A percentile compares a stretch with the other conserved stretches of the same genome.
Evolutionary conservation across 805 yeast genomes (phyloP).

Genomic region (Hanseniaspora mollemarum): DNA sequence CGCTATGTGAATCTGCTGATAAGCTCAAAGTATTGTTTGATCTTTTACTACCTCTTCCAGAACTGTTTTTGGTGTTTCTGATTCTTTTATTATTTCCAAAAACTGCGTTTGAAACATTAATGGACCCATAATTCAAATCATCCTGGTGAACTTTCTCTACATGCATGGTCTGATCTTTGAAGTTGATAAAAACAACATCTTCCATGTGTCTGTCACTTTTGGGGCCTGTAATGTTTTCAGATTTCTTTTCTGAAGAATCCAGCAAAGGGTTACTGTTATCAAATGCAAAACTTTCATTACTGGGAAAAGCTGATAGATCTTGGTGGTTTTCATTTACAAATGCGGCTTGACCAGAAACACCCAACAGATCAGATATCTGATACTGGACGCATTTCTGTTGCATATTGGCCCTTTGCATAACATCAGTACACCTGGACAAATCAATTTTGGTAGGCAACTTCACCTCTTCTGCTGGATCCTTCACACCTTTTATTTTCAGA

Average conservation of each 20-base stretch:
- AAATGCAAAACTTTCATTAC: neutral
- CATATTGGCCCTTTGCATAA: conserved; percentile 4
- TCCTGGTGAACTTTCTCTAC: conserved; percentile 6
- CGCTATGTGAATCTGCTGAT: neutral
- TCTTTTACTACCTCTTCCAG: neutral
- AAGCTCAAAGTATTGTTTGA: neutral
- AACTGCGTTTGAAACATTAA: neutral
- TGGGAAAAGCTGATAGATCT: neutral
- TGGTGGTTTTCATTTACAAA: neutral
- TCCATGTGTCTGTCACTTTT: neutral
- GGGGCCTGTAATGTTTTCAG: neutral
- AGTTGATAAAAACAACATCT: conserved; percentile 13
- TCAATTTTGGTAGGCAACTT: neutral
- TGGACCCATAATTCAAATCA: conserved; percentile 5
- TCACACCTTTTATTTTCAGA: neutral
- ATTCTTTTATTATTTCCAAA: neutral
- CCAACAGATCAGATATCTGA: neutral
- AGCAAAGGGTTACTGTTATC: neutral
- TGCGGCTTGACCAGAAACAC: neutral
- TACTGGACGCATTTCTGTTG: conserved; percentile 7
- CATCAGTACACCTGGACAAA: conserved; percentile 7
- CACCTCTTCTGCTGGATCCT: conserved; percentile 14
- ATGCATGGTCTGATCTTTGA: conserved; percentile 12
- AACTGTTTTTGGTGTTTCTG: neutral
- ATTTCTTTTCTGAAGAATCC: neutral